Evolutionary conservation across 176 grass and related monocot species (phyloP), one percentile per base, ranked within the genome.

Genomic region (Bromus sterilis): DNA sequence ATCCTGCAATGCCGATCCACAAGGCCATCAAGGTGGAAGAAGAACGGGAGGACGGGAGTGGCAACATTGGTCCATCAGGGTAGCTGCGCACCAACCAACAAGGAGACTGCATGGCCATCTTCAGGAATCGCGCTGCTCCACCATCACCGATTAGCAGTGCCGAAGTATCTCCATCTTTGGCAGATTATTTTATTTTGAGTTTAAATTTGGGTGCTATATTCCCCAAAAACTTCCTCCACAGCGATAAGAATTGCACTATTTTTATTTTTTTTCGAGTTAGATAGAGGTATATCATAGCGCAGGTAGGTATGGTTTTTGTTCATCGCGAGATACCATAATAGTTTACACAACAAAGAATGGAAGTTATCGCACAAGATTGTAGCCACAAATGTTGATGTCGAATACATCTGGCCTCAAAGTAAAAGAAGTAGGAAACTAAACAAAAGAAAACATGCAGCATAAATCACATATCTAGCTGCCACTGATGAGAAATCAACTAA

Each of bases 11-110:
- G 66, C 66, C 14, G 56, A 26, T 48, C 56, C 56, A 46, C 46
- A 40, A 18, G 41, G 41, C 29, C 13, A 37, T 83, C 13, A 88
- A 79, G 10, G 11, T 58, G 56, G 85, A 81, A 75, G 77, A 79
- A 11, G 40, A 42, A 53, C 9, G 61, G 66, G 46, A 37, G 21
- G 55, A 31, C 11, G 41, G n/a, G 11, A 53, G 20, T 53, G 20
- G 2, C 76, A 46, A 44, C 48, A 7, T 35, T 41, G 77, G 57
- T 56, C 13, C 25, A 9, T 1, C 20, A 21, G 26, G 24, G 21
- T 57, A 74, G 59, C 35, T 33, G 34, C 10, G 4, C 24, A 7
- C 21, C 21, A 35, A 0, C 14, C 18, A 75, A 10, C 33, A 75
- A 2, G n/a, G n/a, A n/a, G 46, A 42, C 24, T 55, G 34, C 35